A percentile compares a stretch with the other conserved stretches of the same genome.
phyloP scores from a whole-genome alignment of 176 grass and related monocot genomes.

The Puccinellia tenuiflora region DNA sequence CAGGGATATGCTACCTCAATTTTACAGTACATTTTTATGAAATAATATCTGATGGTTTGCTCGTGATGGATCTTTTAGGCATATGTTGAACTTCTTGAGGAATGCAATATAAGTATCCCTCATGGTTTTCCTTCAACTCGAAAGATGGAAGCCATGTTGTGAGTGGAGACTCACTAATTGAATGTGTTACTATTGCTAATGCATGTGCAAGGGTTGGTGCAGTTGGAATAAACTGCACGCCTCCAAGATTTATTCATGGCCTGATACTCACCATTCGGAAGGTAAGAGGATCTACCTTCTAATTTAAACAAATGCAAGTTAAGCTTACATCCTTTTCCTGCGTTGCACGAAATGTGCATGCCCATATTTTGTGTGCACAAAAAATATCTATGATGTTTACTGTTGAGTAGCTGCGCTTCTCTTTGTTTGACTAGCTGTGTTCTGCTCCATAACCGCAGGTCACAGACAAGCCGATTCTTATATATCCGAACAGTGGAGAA shows the following conservation, averaged over 20 bases:
- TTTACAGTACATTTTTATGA: conserved; percentile 3
- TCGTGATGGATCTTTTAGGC: conserved; percentile 43
- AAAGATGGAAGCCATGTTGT: conserved; percentile 86
- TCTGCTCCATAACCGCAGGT: conserved; percentile 30
- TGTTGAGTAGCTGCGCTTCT: neutral
- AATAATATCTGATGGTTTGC: conserved; percentile 5
- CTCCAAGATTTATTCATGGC: conserved; percentile 88
- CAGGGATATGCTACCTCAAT: neutral
- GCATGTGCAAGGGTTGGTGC: conserved; percentile 64
- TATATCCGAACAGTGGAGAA: conserved; percentile 97
- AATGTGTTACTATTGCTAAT: conserved; percentile 73
- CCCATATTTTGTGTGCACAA: neutral
- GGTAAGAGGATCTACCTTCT: conserved; percentile 30
- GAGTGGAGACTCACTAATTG: conserved; percentile 75
- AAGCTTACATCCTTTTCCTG: neutral
- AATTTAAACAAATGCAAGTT: neutral
- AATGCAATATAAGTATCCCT: conserved; percentile 69
- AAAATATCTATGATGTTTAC: neutral
- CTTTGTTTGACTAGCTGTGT: neutral
- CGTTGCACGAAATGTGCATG: neutral
- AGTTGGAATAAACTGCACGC: conserved; percentile 93
- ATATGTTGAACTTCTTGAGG: conserved; percentile 83
- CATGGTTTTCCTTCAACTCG: conserved; percentile 96
- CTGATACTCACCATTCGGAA: conserved; percentile 68
- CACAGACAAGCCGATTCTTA: conserved; percentile 89